Conservation (phyloP, 495 filamentous ascomycete species). For the Aspergillus biplanus region DNA sequence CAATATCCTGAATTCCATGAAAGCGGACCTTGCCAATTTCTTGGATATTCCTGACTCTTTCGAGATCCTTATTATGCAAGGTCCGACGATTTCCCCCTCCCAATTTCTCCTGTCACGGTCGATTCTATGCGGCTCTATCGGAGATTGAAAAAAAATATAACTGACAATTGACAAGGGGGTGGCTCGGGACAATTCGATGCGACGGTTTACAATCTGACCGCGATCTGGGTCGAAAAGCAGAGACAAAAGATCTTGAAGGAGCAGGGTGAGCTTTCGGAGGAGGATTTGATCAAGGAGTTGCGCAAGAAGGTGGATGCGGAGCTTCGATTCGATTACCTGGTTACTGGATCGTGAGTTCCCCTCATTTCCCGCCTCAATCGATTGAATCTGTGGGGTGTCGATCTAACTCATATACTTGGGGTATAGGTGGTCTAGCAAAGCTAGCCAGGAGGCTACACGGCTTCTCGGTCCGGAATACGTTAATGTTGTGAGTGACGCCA, state of each 20-base stretch:
- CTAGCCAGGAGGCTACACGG: constrained; percentile 79
- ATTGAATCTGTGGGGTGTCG: neutral
- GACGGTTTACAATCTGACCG: constrained; percentile 77
- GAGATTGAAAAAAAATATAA: neutral
- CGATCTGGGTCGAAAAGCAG: constrained; percentile 71
- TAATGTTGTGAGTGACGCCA: constrained; percentile 75
- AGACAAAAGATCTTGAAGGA: constrained; percentile 40
- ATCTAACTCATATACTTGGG: constrained; percentile 11
- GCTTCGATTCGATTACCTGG: constrained; percentile 83
- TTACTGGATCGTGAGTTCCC: constrained; percentile 67
- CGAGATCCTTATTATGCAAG: constrained; percentile 81
- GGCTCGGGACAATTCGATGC: constrained; percentile 84
- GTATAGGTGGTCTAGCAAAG: constrained; percentile 81
- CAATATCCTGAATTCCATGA: constrained; percentile 67
- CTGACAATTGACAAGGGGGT: constrained; percentile 43
- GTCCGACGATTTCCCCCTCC: constrained; percentile 1
- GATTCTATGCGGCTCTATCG: no score
- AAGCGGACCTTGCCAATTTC: constrained; percentile 65
- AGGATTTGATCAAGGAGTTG: constrained; percentile 61
- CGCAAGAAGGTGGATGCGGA: constrained; percentile 64
- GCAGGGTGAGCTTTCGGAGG: constrained; percentile 43
- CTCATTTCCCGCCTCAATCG: neutral
- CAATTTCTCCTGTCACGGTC: neutral
- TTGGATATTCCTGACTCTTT: constrained; percentile 77
- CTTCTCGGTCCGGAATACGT: constrained; percentile 77